Evolutionary conservation across 1,139 yeast genomes (phyloP).

Genomic region (Yamadazyma diddensiae): DNA sequence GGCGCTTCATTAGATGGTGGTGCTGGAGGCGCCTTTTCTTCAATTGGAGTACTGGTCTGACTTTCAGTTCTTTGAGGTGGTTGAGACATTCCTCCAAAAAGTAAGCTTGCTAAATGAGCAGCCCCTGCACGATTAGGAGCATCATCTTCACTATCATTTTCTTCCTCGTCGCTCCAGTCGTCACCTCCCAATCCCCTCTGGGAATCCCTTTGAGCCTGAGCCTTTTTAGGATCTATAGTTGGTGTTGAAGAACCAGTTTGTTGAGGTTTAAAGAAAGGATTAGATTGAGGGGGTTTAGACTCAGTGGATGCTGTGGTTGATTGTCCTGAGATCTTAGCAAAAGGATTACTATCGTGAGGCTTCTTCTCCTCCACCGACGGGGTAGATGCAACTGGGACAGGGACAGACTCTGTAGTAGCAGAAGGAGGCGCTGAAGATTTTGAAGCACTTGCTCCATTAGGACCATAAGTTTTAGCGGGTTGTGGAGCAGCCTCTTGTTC

Average conservation of each 20-base stretch:
- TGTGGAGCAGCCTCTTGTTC: conserved; percentile 24
- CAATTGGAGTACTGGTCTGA: conserved; percentile 12
- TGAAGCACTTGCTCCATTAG: conserved; percentile 10
- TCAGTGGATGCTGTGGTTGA: conserved; percentile 10
- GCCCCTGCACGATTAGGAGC: conserved; percentile 53
- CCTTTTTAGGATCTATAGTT: conserved; percentile 49
- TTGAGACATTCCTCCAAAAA: conserved; percentile 61
- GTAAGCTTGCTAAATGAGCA: conserved; percentile 58
- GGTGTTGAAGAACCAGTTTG: conserved; percentile 25
- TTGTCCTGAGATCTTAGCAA: conserved; percentile 22
- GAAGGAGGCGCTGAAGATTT: conserved; percentile 1
- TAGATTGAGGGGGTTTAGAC: conserved; percentile 8
- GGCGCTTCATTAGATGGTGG: conserved; percentile 6
- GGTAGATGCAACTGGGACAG: conserved; percentile 6
- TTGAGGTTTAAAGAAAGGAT: conserved; percentile 52
- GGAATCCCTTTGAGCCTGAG: conserved; percentile 61
- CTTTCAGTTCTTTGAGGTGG: conserved; percentile 27
- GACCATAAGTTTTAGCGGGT: conserved; percentile 29
- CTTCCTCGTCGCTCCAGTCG: conserved; percentile 65
- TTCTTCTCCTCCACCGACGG: conserved; percentile 2
- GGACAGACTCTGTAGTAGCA: conserved; percentile 12
- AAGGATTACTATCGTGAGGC: conserved; percentile 38
- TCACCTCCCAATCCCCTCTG: conserved; percentile 57
- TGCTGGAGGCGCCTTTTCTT: conserved; percentile 10
- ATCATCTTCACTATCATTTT: conserved; percentile 49